A percentile compares a stretch with the other conserved stretches of the same genome.
These are phyloP conservation scores for Trypanosoma grayi DNA, from an alignment of 208 protist species.

Conservation along the genomic window DNA sequence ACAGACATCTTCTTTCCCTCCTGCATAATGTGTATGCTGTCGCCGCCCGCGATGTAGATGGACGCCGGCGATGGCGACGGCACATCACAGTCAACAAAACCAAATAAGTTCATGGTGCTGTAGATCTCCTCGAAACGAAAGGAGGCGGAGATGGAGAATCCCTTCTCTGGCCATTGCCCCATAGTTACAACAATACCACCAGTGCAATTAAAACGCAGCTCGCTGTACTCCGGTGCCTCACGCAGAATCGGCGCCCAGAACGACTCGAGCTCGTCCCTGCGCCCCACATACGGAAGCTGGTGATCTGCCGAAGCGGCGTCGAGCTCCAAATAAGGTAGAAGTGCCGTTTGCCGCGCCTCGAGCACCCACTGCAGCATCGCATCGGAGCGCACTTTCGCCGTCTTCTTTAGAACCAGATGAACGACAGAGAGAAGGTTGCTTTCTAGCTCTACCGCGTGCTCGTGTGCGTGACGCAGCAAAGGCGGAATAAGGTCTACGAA, in stretches of 20 bases:
- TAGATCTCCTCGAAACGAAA: constrained; percentile 72
- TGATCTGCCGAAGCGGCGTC: constrained; percentile 36
- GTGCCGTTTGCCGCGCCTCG: constrained; percentile 36
- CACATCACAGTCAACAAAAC: constrained; percentile 42
- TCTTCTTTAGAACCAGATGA: constrained; percentile 48
- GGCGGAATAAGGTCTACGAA: constrained; percentile 77
- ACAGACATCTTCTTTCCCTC: constrained; percentile 48
- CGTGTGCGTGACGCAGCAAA: constrained; percentile 37
- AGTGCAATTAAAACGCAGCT: constrained; percentile 60
- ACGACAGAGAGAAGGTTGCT: constrained; percentile 48
- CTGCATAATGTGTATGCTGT: constrained; percentile 60
- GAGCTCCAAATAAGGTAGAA: constrained; percentile 75
- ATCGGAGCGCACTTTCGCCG: constrained; percentile 51
- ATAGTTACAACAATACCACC: constrained; percentile 68
- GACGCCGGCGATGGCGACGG: constrained; percentile 12
- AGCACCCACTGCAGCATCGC: constrained; percentile 57
- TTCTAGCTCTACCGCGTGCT: constrained; percentile 37
- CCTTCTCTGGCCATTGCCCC: constrained; percentile 53
- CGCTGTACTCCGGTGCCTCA: constrained; percentile 54
- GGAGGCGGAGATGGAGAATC: constrained; percentile 60
- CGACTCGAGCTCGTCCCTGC: constrained; percentile 33
- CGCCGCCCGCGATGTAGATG: constrained; percentile 32
- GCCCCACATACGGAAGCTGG: constrained; percentile 36
- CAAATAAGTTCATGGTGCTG: constrained; percentile 64
- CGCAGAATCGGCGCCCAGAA: constrained; percentile 78